Conservation (phyloP, 345 rosid species). For the Moricandia moricandioides region DNA sequence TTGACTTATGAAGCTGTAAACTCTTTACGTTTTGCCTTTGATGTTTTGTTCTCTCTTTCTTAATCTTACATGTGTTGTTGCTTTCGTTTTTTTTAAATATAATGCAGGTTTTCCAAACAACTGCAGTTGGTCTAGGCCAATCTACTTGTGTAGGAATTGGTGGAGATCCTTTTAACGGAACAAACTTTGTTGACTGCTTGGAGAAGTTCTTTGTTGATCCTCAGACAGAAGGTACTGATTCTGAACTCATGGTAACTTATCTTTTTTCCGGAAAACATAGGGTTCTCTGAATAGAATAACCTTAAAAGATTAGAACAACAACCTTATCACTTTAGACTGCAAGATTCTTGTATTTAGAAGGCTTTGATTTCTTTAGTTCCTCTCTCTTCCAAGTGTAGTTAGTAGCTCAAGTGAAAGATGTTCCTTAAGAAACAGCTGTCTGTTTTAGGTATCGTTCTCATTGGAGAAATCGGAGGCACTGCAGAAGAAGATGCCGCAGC, state of each 20-base stretch:
- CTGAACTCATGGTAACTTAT: background rate
- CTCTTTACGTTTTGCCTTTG: background rate
- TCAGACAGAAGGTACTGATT: conserved; percentile 83
- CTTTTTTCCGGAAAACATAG: background rate
- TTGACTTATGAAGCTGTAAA: conserved; percentile 99
- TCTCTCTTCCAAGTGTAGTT: background rate
- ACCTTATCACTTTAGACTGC: background rate
- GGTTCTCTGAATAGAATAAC: background rate
- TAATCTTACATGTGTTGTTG: background rate
- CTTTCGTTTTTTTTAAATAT: background rate
- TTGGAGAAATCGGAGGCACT: conserved; percentile 98
- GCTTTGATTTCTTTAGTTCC: background rate
- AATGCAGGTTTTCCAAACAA: conserved; percentile 92
- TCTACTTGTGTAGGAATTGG: conserved; percentile 97
- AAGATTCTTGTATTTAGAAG: background rate
- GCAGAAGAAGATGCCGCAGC: conserved; percentile 99
- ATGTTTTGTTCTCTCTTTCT: conserved; percentile 8
- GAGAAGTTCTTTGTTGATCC: conserved; percentile 78
- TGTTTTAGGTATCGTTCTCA: conserved; percentile 75
- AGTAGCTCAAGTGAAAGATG: conserved; percentile 1
- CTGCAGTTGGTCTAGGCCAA: conserved; percentile 91
- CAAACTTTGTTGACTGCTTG: conserved; percentile 91
- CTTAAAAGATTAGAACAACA: background rate
- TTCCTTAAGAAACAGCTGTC: background rate
- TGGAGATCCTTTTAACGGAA: conserved; percentile 97